Evolutionary conservation across 2,329 filamentous ascomycete species (phyloP).

Genomic region (Emergomyces orientalis): DNA sequence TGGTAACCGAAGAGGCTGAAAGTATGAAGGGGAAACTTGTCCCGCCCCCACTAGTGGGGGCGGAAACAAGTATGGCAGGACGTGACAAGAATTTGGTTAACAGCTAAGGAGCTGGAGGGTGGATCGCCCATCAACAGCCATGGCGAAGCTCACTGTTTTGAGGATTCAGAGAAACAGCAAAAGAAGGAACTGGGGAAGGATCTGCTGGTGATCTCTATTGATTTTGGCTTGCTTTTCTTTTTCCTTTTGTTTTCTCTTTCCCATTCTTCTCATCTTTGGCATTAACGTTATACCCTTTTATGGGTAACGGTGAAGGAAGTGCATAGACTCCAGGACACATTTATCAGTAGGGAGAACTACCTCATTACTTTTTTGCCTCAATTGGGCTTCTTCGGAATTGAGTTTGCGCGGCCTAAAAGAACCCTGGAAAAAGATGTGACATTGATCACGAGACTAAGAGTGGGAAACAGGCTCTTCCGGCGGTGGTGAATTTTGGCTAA

Average conservation of each 20-base stretch:
- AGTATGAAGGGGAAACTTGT: background rate
- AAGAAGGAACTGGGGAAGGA: background rate
- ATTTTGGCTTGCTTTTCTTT: background rate
- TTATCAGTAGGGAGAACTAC: too few species aligned
- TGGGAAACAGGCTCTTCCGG: background rate
- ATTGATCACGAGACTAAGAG: background rate
- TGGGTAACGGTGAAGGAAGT: too few species aligned
- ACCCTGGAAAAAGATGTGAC: too few species aligned
- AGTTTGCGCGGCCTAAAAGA: background rate
- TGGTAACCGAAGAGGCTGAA: slow-evolving; percentile 17
- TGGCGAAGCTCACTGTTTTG: background rate
- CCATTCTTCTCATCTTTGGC: background rate
- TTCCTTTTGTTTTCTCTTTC: background rate
- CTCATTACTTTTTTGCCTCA: too few species aligned
- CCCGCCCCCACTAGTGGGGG: background rate
- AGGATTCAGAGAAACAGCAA: background rate
- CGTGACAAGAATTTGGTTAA: background rate
- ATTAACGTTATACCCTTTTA: background rate
- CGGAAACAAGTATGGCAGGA: background rate
- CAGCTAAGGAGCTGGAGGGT: background rate
- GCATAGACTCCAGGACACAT: too few species aligned
- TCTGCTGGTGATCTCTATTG: background rate
- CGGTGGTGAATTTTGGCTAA: background rate
- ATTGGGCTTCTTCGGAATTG: too few species aligned
- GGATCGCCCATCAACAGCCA: background rate